These are phyloP conservation scores for Dictyophora rubrovolvata DNA, from an alignment of 768 basidiomycete genomes.

Conservation along the genomic window DNA sequence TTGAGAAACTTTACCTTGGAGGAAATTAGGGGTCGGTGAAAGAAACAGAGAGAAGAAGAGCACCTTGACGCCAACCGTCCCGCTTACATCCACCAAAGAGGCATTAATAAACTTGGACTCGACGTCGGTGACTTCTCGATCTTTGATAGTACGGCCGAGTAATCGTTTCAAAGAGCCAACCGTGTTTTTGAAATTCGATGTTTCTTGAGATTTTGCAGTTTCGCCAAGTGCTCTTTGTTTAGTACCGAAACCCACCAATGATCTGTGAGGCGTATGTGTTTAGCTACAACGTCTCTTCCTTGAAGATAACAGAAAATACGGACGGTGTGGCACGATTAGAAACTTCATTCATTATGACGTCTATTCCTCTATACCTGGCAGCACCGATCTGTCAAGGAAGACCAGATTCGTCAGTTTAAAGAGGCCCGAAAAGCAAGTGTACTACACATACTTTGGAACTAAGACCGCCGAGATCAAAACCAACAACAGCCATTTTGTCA, in stretches of 20 bases:
- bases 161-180: constrained; percentile 88
- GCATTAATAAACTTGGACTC: constrained; percentile 93
- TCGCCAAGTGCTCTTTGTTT: constrained; percentile 91
- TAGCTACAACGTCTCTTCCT: background rate
- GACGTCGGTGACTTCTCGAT: constrained; percentile 69
- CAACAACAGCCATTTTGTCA: constrained; percentile 75
- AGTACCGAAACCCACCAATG: constrained; percentile 87
- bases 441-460: constrained; percentile 62
- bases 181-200: constrained; percentile 96
- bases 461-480: constrained; percentile 86
- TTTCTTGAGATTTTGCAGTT: constrained; percentile 93
- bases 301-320: constrained; percentile 23
- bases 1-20: constrained; percentile 79
- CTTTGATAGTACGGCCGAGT: constrained; percentile 68
- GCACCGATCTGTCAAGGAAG: constrained; percentile 73
- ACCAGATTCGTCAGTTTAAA: constrained; percentile 1
- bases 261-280: constrained; percentile 36
- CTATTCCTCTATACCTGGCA: constrained; percentile 90
- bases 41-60: background rate
- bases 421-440: constrained; percentile 3
- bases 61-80: constrained; percentile 81
- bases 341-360: constrained; percentile 97
- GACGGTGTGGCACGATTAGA: constrained; percentile 96
- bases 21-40: background rate
- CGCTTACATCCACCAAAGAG: constrained; percentile 72